Percentiles rank a stretch among this genome's conserved stretches.
Conservation (phyloP, 352 stramenopile species). For the Globisporangium parvum region DNA sequence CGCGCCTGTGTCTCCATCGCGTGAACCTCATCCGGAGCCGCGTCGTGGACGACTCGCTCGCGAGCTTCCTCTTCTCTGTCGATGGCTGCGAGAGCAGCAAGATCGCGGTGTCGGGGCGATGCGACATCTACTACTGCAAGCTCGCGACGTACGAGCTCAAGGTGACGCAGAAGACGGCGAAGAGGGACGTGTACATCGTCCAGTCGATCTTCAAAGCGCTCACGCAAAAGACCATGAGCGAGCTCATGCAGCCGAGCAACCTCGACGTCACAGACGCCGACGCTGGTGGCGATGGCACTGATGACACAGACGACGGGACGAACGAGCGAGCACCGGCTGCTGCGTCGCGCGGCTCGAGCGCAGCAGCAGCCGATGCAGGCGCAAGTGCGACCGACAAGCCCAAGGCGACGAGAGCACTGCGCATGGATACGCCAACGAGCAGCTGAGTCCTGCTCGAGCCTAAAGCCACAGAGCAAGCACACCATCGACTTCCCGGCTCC, state of each 20-base stretch:
- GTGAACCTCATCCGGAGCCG: conserved; percentile 27
- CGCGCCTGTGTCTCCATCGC: conserved; percentile 34
- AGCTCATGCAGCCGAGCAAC: conserved; percentile 28
- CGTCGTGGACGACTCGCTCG: conserved; percentile 10
- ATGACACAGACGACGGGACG: not conserved
- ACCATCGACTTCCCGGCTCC: not conserved
- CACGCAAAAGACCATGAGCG: conserved; percentile 24
- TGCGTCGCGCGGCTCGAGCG: not conserved
- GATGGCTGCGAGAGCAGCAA: conserved; percentile 27
- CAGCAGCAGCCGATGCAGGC: not conserved
- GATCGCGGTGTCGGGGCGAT: conserved; percentile 25
- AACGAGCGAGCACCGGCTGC: conserved; percentile 1
- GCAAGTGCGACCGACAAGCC: not conserved
- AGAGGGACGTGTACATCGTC: conserved; percentile 26
- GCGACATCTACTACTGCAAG: conserved; percentile 36
- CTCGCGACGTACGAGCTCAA: conserved; percentile 42
- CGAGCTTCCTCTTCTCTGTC: conserved; percentile 28
- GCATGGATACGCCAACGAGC: not conserved
- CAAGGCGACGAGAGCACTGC: not conserved
- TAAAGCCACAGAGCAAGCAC: not conserved
- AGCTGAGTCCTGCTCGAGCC: no score
- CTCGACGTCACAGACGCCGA: conserved; percentile 17
- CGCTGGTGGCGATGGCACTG: not conserved
- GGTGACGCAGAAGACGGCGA: conserved; percentile 22
- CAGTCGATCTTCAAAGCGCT: conserved; percentile 35